Conservation (phyloP, 805 yeast species). For the Ogataea pignaliae region DNA sequence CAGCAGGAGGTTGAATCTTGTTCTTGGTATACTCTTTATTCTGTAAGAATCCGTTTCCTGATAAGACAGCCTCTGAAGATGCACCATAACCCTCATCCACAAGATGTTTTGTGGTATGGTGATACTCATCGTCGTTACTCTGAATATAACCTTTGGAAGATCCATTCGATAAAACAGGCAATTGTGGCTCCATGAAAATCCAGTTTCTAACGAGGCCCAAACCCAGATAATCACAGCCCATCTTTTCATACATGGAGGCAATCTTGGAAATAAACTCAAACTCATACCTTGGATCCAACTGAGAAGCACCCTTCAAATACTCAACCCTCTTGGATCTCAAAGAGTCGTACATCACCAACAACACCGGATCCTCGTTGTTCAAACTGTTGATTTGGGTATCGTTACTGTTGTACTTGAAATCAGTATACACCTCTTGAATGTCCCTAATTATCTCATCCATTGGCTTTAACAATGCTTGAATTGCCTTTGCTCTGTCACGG, state of each 20-base stretch:
- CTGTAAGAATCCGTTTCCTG: too few relatives aligned
- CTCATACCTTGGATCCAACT: conserved; percentile 45
- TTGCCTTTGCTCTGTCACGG: conserved; percentile 43
- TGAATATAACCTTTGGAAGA: conserved; percentile 3
- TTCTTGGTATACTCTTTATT: conserved; percentile 12
- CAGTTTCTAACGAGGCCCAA: conserved; percentile 61
- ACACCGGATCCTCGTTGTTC: conserved; percentile 70
- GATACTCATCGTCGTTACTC: not conserved
- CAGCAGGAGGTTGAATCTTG: conserved; percentile 41
- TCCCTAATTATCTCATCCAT: conserved; percentile 37
- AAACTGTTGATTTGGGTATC: conserved; percentile 14
- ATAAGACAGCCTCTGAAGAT: not conserved
- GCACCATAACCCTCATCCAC: not conserved
- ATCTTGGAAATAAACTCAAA: conserved; percentile 58
- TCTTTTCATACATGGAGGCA: conserved; percentile 64
- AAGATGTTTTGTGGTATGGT: not conserved
- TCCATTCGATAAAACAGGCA: not conserved
- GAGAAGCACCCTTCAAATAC: conserved; percentile 43
- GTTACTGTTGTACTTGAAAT: conserved; percentile 35
- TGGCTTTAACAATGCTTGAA: conserved; percentile 60
- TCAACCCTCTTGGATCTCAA: conserved; percentile 50
- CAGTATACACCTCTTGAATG: conserved; percentile 24
- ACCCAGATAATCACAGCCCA: conserved; percentile 88
- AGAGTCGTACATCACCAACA: conserved; percentile 59
- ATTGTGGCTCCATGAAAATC: conserved; percentile 41